These are phyloP conservation scores for Leccinum longicurvipes DNA, from an alignment of 768 basidiomycete genomes.

Conservation along the genomic window DNA sequence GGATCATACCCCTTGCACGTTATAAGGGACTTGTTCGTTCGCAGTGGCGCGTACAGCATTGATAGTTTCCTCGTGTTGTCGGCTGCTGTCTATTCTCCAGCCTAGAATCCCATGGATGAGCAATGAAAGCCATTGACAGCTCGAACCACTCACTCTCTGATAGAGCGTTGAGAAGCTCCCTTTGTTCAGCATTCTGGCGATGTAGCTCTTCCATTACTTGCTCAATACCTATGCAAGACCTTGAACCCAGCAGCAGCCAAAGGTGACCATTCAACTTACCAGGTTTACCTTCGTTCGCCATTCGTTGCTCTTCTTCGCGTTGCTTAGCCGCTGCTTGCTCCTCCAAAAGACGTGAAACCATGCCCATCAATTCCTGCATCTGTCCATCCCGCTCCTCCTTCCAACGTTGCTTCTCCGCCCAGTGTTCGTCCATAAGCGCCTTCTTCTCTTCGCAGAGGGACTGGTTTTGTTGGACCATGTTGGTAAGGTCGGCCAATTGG, in stretches of 20 bases:
- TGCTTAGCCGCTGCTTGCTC: conserved; percentile 52
- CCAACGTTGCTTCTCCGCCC: conserved; percentile 57
- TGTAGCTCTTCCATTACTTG: conserved; percentile 56
- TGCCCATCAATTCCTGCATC: conserved; percentile 54
- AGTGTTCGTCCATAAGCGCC: conserved; percentile 56
- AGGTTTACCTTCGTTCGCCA: conserved; percentile 51
- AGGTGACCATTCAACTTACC: conserved; percentile 38
- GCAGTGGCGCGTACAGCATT: conserved; percentile 68
- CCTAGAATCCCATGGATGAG: conserved; percentile 36
- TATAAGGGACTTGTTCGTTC: conserved; percentile 74
- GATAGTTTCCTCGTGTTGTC: conserved; percentile 66
- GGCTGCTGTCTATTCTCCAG: conserved; percentile 63
- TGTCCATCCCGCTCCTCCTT: conserved; percentile 57
- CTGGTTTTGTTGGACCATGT: conserved; percentile 65
- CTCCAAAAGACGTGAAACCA: conserved; percentile 56
- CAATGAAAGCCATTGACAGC: not conserved
- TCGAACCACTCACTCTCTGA: conserved; percentile 49
- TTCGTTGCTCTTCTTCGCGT: conserved; percentile 50
- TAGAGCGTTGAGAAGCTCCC: conserved; percentile 50
- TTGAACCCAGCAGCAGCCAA: conserved; percentile 5
- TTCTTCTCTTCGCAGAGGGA: conserved; percentile 59
- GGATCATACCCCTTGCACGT: conserved; percentile 62
- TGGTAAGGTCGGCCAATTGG: conserved; percentile 70
- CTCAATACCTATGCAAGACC: conserved; percentile 46
- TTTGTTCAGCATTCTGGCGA: conserved; percentile 57